A percentile compares a stretch with the other conserved stretches of the same genome.
phyloP scores from a whole-genome alignment of 345 rosid genomes.

The Salix arbutifolia region DNA sequence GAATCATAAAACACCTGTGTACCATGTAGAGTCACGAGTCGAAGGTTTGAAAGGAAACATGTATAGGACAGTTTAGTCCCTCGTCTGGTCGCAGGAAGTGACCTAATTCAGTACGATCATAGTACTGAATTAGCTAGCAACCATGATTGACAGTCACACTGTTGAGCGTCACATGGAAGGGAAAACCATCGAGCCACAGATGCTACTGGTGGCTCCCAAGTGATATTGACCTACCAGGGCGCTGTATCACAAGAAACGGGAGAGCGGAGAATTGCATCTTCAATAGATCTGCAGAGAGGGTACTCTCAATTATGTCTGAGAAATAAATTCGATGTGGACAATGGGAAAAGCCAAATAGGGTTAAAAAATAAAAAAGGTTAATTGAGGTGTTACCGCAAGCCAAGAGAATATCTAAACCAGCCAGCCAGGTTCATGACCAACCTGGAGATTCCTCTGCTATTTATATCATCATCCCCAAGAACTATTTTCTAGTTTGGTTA shows the following conservation, averaged over 20 bases:
- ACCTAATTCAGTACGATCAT: background rate
- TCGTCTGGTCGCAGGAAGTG: background rate
- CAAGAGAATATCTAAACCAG: background rate
- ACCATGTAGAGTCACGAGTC: slow-evolving; percentile 1
- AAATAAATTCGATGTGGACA: background rate
- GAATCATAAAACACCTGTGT: background rate
- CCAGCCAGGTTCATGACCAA: background rate
- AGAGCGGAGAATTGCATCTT: background rate
- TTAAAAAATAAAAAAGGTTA: background rate
- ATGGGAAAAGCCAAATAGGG: background rate
- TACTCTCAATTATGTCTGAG: background rate
- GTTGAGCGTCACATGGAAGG: no score
- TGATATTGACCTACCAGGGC: background rate
- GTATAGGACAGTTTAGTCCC: background rate
- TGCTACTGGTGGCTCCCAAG: background rate
- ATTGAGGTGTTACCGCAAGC: background rate
- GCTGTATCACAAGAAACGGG: background rate
- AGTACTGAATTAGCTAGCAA: background rate
- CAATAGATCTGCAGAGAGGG: background rate
- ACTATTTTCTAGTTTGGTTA: background rate
- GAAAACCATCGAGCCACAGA: no score
- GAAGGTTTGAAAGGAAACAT: background rate
- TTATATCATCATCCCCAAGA: background rate
- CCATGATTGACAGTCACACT: background rate
- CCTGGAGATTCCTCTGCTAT: background rate